Percentiles rank a stretch among this genome's conserved stretches.
Conservation (phyloP, 2,329 filamentous ascomycete species). For the Diaporthe eres region DNA sequence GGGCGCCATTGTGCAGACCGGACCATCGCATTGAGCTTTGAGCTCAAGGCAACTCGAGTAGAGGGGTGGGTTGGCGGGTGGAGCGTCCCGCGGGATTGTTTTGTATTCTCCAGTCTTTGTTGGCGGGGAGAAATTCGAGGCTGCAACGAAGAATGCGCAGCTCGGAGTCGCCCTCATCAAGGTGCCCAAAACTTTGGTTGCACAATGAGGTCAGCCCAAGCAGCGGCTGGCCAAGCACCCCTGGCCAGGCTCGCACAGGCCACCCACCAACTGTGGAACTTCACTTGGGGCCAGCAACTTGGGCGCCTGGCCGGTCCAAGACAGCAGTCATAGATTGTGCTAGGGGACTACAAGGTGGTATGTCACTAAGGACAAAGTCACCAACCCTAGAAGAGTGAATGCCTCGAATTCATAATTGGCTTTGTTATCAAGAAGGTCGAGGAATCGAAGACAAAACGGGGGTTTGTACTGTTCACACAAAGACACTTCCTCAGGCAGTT, state of each 20-base stretch:
- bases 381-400: background rate
- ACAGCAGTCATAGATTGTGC: background rate
- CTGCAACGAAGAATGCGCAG: constrained; percentile 16
- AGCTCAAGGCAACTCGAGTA: constrained; percentile 17
- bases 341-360: background rate
- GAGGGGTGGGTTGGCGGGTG: background rate
- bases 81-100: constrained; percentile 3
- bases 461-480: background rate
- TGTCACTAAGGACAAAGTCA: background rate
- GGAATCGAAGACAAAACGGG: background rate
- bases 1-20: constrained; percentile 56
- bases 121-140: constrained; percentile 23
- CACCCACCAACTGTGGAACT: background rate
- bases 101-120: constrained; percentile 38
- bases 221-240: background rate
- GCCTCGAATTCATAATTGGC: background rate
- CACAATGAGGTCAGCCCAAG: constrained; percentile 20
- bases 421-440: background rate
- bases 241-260: constrained; percentile 7
- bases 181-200: constrained; percentile 33
- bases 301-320: no score
- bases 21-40: constrained; percentile 29
- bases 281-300: background rate
- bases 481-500: background rate
- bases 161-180: constrained; percentile 25